These are phyloP conservation scores for Ceratocystiopsis sp. DNA, from an alignment of 2,329 filamentous ascomycete species.

Conservation along the genomic window DNA sequence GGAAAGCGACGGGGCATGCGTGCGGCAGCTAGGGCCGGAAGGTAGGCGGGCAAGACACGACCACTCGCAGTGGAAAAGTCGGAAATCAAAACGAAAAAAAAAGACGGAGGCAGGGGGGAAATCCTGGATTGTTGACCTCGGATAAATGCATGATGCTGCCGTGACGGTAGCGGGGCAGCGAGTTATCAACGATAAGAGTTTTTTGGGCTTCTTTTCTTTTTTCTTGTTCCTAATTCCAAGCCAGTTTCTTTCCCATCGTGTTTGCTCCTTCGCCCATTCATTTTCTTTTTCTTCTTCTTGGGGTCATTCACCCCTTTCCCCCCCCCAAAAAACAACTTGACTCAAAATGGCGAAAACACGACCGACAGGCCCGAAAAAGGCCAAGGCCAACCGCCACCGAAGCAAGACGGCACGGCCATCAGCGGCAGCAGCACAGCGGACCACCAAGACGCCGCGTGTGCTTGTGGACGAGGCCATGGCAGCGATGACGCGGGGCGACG, in stretches of 20 bases:
- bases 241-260: not conserved
- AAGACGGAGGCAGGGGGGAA: no score
- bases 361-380: constrained; percentile 7
- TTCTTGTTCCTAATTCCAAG: not conserved
- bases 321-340: no score
- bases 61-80: no score
- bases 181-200: constrained; percentile 7
- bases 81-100: no score
- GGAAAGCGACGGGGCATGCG: not conserved
- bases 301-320: no score
- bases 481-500: constrained; percentile 19
- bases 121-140: no score
- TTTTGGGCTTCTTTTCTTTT: not conserved
- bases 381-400: constrained; percentile 1
- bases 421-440: not conserved
- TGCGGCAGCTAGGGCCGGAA: no score
- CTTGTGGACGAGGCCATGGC: constrained; percentile 17
- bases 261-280: not conserved
- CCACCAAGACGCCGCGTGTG: constrained; percentile 9
- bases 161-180: no score
- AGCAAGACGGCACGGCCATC: not conserved
- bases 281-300: not conserved
- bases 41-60: no score
- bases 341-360: constrained; percentile 9
- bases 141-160: no score